These are phyloP conservation scores for Larix kaempferi DNA, from an alignment of 75 land plant species.

Conservation along the genomic window DNA sequence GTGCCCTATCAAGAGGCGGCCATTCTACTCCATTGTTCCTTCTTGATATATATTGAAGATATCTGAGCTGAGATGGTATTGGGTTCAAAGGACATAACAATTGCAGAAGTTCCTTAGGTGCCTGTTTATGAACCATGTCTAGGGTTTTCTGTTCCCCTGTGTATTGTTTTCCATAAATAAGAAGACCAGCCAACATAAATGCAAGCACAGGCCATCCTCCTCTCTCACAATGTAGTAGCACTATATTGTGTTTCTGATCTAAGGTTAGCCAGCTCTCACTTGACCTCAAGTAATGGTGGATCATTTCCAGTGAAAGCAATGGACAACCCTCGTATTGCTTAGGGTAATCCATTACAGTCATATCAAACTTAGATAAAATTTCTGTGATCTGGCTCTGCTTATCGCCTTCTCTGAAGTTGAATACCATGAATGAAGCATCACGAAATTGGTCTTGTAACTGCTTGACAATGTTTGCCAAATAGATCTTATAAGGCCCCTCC, in stretches of 20 bases:
- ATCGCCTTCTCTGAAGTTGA: constrained; percentile 81
- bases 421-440: constrained; percentile 84
- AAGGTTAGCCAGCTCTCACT: constrained; percentile 77
- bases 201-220: constrained; percentile 87
- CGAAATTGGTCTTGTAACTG: constrained; percentile 80
- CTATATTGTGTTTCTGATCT: constrained; percentile 62
- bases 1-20: constrained; percentile 68
- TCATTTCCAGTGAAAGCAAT: constrained; percentile 69
- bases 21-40: constrained; percentile 58
- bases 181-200: constrained; percentile 68
- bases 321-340: constrained; percentile 81
- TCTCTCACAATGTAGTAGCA: constrained; percentile 76
- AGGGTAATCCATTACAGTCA: constrained; percentile 93
- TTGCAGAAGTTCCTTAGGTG: constrained; percentile 58
- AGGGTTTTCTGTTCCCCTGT: constrained; percentile 61
- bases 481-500: constrained; percentile 69
- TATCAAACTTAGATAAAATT: constrained; percentile 70
- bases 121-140: constrained; percentile 63
- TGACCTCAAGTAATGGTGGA: constrained; percentile 74
- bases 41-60: constrained; percentile 68
- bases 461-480: constrained; percentile 67
- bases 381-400: constrained; percentile 78
- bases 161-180: constrained; percentile 59
- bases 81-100: constrained; percentile 60
- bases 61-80: constrained; percentile 71